phyloP scores from a whole-genome alignment of 805 yeast species.

The Metschnikowia reukaufii region DNA sequence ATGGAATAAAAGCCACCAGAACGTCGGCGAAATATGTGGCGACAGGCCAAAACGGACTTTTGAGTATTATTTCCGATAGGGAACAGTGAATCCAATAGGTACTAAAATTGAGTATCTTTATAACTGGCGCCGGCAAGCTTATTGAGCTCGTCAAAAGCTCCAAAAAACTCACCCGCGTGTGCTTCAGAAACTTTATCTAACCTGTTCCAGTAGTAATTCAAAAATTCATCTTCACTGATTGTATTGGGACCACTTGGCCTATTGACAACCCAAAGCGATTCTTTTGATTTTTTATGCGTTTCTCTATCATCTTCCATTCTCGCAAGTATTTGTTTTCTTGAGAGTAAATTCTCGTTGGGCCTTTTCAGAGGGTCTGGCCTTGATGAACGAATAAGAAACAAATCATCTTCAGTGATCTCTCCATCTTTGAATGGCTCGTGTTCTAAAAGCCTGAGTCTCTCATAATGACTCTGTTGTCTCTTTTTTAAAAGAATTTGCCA shows the following conservation, averaged over 20 bases:
- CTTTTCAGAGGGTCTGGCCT: slow-evolving; percentile 26
- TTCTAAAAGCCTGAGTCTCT: slow-evolving; percentile 42
- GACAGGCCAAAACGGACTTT: slow-evolving; percentile 68
- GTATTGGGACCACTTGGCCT: slow-evolving; percentile 39
- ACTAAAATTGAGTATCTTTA: slow-evolving; percentile 41
- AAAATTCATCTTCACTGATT: slow-evolving; percentile 39
- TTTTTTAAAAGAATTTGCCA: slow-evolving; percentile 50
- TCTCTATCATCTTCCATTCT: slow-evolving; percentile 95
- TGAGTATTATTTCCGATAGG: slow-evolving; percentile 46
- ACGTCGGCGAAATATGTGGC: slow-evolving; percentile 65
- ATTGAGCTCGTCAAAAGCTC: slow-evolving; percentile 54
- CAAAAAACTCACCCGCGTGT: slow-evolving; percentile 43
- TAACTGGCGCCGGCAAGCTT: slow-evolving; percentile 54
- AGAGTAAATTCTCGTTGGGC: slow-evolving; percentile 23
- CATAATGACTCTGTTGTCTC: slow-evolving; percentile 53
- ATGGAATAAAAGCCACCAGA: slow-evolving; percentile 44
- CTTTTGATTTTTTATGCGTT: slow-evolving; percentile 81
- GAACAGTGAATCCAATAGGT: slow-evolving; percentile 1
- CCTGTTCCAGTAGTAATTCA: slow-evolving; percentile 49
- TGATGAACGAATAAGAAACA: slow-evolving; percentile 25
- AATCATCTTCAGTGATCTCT: slow-evolving; percentile 22
- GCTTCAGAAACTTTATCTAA: slow-evolving; percentile 46
- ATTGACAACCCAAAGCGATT: slow-evolving; percentile 70
- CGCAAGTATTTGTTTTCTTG: slow-evolving; percentile 57
- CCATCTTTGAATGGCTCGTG: slow-evolving; percentile 24